Conservation (phyloP, 371 early-diverging fungal genomes). For the Mucor velutinosus region DNA sequence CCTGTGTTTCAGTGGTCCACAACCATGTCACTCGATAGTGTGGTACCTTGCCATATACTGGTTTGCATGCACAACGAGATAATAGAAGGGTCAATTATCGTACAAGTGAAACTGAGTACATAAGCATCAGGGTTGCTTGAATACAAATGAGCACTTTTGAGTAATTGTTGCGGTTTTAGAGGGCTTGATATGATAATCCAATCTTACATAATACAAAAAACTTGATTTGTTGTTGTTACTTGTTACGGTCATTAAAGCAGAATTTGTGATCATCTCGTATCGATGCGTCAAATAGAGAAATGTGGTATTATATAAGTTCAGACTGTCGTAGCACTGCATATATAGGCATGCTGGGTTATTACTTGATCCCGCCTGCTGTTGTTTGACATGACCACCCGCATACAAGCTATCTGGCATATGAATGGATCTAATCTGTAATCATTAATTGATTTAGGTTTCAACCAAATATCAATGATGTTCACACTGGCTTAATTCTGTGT, state of each 20-base stretch:
- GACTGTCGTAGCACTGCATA: too few species aligned
- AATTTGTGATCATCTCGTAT: background rate
- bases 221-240: background rate
- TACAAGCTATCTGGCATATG: too few species aligned
- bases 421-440: too few species aligned
- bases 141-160: background rate
- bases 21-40: background rate
- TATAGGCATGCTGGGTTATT: background rate
- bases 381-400: too few species aligned
- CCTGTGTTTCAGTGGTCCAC: background rate
- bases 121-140: background rate
- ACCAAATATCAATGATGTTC: too few species aligned
- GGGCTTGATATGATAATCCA: background rate
- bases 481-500: too few species aligned
- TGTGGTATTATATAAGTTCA: background rate
- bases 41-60: background rate
- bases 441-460: too few species aligned
- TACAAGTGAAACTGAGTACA: background rate
- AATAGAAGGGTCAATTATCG: background rate
- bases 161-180: background rate
- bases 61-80: background rate
- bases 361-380: too few species aligned
- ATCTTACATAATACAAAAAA: background rate
- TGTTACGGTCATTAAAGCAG: background rate
- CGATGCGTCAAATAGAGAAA: background rate